Percentiles rank a stretch among this genome's conserved stretches.
phyloP scores from a whole-genome alignment of 768 basidiomycete species.

The Tylopilus felleus region DNA sequence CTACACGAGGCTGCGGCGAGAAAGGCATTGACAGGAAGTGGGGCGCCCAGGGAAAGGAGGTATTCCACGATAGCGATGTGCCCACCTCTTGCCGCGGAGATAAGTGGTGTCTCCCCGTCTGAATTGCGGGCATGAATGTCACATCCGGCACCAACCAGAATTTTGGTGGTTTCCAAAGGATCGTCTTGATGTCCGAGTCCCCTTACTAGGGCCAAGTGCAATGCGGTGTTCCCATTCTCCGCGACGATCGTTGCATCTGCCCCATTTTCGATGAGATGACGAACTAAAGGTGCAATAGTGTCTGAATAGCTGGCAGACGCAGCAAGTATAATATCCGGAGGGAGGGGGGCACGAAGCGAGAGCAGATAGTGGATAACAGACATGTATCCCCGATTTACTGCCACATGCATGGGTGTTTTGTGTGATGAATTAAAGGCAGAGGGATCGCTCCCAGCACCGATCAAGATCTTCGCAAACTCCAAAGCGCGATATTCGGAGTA shows the following conservation, averaged over 20 bases:
- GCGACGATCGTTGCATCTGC: not conserved
- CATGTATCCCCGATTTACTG: too few relatives aligned
- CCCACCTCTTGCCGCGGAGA: not conserved
- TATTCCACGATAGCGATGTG: too few relatives aligned
- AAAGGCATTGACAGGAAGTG: not conserved
- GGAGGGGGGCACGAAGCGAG: too few relatives aligned
- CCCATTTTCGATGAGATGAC: not conserved
- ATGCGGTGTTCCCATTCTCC: not conserved
- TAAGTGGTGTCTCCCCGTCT: not conserved
- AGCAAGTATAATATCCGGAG: not conserved
- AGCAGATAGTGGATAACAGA: too few relatives aligned
- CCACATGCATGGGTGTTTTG: not conserved
- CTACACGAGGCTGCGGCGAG: not conserved
- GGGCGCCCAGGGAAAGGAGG: not conserved
- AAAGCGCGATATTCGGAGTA: too few relatives aligned
- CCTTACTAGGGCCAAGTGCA: not conserved
- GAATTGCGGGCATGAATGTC: not conserved
- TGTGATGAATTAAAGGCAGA: not conserved
- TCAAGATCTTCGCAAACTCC: too few relatives aligned
- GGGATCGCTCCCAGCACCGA: not conserved
- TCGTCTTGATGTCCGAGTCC: not conserved
- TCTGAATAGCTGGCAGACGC: not conserved
- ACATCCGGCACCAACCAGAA: not conserved
- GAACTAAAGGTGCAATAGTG: not conserved
- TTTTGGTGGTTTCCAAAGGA: not conserved